Evolutionary conservation across 176 grass and related monocot genomes (phyloP).

Genomic region (Tuctoria greenei): DNA sequence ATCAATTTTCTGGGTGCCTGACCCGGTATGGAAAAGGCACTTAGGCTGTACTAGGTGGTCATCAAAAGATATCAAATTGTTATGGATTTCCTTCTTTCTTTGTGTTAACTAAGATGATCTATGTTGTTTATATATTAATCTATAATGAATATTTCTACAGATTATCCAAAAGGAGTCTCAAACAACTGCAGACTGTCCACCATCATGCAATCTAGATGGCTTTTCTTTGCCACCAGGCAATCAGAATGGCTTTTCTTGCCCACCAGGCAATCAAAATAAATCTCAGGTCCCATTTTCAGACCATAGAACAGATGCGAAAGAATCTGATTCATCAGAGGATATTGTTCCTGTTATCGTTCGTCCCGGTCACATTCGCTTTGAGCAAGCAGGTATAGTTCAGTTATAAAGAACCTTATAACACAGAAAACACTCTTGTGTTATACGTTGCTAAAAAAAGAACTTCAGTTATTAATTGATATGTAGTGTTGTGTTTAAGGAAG

Average conservation of each 20-base stretch:
- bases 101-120: background rate
- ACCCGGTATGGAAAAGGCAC: too few species aligned
- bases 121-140: slow-evolving; percentile 30
- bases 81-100: too few species aligned
- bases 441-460: slow-evolving; percentile 3
- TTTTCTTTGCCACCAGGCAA: slow-evolving; percentile 31
- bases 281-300: slow-evolving; percentile 29
- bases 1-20: too few species aligned
- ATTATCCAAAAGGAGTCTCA: slow-evolving; percentile 36
- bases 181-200: slow-evolving; percentile 36
- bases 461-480: slow-evolving; percentile 9
- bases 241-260: slow-evolving; percentile 18
- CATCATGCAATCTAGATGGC: slow-evolving; percentile 36
- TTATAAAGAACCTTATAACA: slow-evolving; percentile 4
- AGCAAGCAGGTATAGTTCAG: slow-evolving; percentile 59
- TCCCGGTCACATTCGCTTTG: slow-evolving; percentile 97
- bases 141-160: slow-evolving; percentile 37
- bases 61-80: too few species aligned
- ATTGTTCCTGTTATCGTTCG: slow-evolving; percentile 70
- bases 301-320: slow-evolving; percentile 38
- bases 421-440: background rate
- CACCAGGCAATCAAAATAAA: slow-evolving; percentile 43
- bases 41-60: too few species aligned
- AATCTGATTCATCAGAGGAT: slow-evolving; percentile 57
- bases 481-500: slow-evolving; percentile 19